Evolutionary conservation across 176 grass and related monocot species (phyloP).

Genomic region (Bolboschoenus planiculmis): DNA sequence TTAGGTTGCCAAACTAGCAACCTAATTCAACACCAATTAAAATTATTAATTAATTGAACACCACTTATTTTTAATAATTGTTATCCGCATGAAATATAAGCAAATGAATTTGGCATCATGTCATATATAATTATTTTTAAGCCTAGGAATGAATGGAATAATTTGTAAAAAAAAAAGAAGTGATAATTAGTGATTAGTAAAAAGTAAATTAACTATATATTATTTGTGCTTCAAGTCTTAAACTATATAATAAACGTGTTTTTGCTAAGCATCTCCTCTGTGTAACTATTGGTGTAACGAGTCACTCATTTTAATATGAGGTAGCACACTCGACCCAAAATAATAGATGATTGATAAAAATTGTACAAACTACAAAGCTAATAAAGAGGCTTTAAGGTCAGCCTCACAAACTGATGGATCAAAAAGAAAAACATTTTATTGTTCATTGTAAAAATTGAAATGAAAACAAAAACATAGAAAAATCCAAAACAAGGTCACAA

Average conservation of each 20-base stretch:
- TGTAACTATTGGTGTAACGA: background rate
- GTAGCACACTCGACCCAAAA: too few species aligned
- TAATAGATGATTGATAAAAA: background rate
- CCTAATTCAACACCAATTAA: background rate
- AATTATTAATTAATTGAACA: background rate
- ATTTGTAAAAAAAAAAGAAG: background rate
- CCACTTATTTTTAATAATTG: background rate
- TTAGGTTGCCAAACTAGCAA: background rate
- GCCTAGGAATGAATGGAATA: background rate
- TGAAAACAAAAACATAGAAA: background rate
- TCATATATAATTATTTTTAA: background rate
- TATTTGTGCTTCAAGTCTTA: background rate
- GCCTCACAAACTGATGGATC: background rate
- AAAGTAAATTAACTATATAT: background rate
- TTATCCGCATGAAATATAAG: background rate
- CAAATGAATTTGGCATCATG: background rate
- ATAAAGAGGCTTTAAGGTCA: background rate
- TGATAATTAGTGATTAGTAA: background rate
- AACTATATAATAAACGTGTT: background rate
- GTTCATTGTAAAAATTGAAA: background rate
- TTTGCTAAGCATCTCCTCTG: background rate
- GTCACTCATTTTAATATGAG: background rate
- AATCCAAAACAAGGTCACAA: conserved; percentile 4
- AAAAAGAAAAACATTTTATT: background rate
- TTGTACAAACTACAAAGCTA: background rate